phyloP scores from a whole-genome alignment of 352 stramenopile genomes.

The Phytopythium sindhum region DNA sequence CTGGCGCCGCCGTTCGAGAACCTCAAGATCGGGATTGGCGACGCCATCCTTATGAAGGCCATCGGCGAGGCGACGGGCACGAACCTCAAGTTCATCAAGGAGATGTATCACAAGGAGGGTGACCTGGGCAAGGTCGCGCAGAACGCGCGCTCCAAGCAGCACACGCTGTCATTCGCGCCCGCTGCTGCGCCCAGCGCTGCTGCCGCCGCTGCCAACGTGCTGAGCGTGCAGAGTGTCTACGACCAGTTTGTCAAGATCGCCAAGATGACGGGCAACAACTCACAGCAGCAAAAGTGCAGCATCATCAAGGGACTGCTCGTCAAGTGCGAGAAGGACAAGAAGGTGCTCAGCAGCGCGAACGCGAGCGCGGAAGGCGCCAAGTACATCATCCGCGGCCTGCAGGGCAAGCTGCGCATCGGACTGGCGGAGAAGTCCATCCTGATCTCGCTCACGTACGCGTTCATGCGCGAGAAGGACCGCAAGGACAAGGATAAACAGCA shows the following conservation, averaged over 20 bases:
- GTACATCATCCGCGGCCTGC: constrained; percentile 98
- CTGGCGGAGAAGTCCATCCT: constrained; percentile 97
- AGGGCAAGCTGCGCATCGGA: constrained; percentile 98
- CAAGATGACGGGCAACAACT: constrained; percentile 93
- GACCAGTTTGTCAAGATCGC: constrained; percentile 92
- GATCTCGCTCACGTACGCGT: constrained; percentile 95
- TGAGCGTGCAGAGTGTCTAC: constrained; percentile 89
- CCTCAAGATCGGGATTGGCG: constrained; percentile 98
- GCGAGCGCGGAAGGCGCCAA: constrained; percentile 90
- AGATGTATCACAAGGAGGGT: constrained; percentile 95
- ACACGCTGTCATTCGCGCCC: constrained; percentile 81
- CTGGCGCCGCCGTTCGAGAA: constrained; percentile 96
- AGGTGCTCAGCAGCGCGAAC: constrained; percentile 35
- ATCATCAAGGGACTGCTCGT: constrained; percentile 97
- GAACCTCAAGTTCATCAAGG: constrained; percentile 91
- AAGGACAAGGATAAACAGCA: constrained; percentile 88
- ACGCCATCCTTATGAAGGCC: constrained; percentile 97
- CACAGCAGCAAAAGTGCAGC: constrained; percentile 96
- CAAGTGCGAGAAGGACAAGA: constrained; percentile 84
- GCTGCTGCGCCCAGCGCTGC: constrained; percentile 65
- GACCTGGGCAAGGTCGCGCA: constrained; percentile 97
- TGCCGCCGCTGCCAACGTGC: constrained; percentile 49
- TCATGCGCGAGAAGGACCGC: constrained; percentile 85
- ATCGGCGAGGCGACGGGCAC: constrained; percentile 93
- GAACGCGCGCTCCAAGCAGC: constrained; percentile 92